These are phyloP conservation scores for Thyridium curvatum DNA, from an alignment of 2,329 filamentous ascomycete species.

Conservation along the genomic window DNA sequence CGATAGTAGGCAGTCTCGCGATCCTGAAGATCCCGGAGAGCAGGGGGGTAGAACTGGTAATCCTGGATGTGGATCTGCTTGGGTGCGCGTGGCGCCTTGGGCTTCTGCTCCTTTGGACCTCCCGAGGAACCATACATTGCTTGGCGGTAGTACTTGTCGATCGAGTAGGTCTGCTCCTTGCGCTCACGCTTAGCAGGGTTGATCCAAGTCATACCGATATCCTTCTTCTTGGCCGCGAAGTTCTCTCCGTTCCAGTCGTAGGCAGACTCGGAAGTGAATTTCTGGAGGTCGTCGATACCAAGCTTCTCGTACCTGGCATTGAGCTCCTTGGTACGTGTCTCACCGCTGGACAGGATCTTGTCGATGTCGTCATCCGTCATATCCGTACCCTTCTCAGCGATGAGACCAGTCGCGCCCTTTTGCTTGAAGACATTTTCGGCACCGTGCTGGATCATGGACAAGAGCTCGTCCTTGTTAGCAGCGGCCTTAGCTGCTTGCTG, in stretches of 20 bases:
- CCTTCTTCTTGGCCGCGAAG: conserved; percentile 86
- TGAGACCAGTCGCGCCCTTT: conserved; percentile 57
- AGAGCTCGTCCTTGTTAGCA: conserved; percentile 89
- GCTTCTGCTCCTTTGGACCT: conserved; percentile 76
- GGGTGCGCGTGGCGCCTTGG: conserved; percentile 90
- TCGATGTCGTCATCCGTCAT: conserved; percentile 90
- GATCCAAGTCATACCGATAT: conserved; percentile 89
- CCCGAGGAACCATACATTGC: conserved; percentile 73
- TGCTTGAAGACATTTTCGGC: conserved; percentile 88
- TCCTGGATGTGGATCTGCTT: conserved; percentile 91
- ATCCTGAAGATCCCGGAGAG: conserved; percentile 83
- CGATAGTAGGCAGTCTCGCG: conserved; percentile 93
- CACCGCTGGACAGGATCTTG: conserved; percentile 75
- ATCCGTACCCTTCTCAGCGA: conserved; percentile 53
- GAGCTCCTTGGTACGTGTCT: conserved; percentile 81
- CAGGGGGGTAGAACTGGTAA: conserved; percentile 91
- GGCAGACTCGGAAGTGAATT: conserved; percentile 93
- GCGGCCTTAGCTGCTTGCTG: conserved; percentile 87
- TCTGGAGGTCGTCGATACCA: conserved; percentile 93
- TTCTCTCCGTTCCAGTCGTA: conserved; percentile 99
- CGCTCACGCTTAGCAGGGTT: conserved; percentile 97
- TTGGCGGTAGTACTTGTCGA: conserved; percentile 97
- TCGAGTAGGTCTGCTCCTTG: conserved; percentile 96
- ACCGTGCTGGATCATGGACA: conserved; percentile 98
- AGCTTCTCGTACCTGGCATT: conserved; percentile 95